phyloP scores from a whole-genome alignment of 768 basidiomycete genomes.

The Leccinum sublutescens region DNA sequence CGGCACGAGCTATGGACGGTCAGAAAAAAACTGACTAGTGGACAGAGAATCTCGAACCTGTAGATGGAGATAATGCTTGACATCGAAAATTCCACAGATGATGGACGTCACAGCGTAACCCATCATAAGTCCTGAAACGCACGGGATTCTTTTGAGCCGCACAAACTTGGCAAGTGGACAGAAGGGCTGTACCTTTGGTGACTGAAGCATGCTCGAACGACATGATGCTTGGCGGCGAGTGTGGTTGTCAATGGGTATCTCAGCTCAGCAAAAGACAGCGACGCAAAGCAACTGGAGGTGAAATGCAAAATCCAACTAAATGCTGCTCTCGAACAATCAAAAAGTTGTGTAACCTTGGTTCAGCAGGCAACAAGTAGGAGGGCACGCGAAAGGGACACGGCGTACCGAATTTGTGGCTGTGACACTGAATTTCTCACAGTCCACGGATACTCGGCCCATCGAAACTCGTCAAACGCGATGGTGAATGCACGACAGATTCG shows the following conservation, averaged over 20 bases:
- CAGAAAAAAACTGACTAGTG: conserved; percentile 1
- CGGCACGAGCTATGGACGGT: conserved; percentile 63
- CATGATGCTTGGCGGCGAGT: conserved; percentile 39
- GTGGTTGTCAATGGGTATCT: not conserved
- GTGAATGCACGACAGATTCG: not conserved
- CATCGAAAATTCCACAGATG: conserved; percentile 72
- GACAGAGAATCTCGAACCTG: conserved; percentile 48
- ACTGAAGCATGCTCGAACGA: conserved; percentile 84
- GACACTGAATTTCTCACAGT: not conserved
- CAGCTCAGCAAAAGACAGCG: not conserved
- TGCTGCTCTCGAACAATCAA: not conserved
- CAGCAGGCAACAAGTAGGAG: not conserved
- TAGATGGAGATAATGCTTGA: conserved; percentile 87
- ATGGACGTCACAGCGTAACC: conserved; percentile 70
- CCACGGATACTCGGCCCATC: too few relatives aligned
- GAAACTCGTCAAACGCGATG: too few relatives aligned
- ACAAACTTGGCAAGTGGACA: conserved; percentile 1
- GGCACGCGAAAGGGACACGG: not conserved
- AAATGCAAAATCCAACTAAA: not conserved
- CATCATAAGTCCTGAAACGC: conserved; percentile 69
- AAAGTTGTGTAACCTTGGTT: not conserved
- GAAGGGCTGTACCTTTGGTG: conserved; percentile 62
- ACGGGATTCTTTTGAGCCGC: not conserved
- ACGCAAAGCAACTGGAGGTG: not conserved
- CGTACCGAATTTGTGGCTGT: conserved; percentile 13